Conservation (phyloP, 169 alveolate species). For the Perkinsus olseni region DNA sequence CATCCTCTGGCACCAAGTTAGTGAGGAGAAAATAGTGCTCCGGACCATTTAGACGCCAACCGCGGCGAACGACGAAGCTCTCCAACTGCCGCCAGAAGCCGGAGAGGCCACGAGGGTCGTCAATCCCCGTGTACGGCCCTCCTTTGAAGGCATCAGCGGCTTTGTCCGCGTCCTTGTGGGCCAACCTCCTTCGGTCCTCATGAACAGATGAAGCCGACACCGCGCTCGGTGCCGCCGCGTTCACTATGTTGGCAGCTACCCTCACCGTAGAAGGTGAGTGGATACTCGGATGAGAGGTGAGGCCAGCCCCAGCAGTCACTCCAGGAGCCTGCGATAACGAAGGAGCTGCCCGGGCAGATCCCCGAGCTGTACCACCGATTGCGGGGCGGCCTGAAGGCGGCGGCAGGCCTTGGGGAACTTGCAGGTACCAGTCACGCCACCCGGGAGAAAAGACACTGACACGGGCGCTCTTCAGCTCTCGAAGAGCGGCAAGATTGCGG, state of each 20-base stretch:
- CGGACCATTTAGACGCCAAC: background rate
- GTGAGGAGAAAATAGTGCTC: background rate
- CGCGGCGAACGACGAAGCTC: background rate
- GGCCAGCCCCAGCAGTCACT: background rate
- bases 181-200: background rate
- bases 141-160: background rate
- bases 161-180: background rate
- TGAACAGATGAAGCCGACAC: background rate
- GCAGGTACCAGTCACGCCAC: background rate
- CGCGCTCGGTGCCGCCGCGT: background rate
- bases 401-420: background rate
- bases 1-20: background rate
- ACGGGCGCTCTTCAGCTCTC: background rate
- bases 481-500: background rate
- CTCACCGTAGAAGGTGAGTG: background rate
- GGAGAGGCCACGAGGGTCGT: background rate
- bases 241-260: background rate
- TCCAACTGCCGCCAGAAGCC: background rate
- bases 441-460: background rate
- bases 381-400: background rate
- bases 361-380: background rate
- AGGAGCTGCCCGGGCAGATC: background rate
- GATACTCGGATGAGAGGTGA: background rate
- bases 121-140: background rate
- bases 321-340: background rate